Evolutionary conservation across 2,329 filamentous ascomycete genomes (phyloP).

Genomic region (Tolypocladium album): DNA sequence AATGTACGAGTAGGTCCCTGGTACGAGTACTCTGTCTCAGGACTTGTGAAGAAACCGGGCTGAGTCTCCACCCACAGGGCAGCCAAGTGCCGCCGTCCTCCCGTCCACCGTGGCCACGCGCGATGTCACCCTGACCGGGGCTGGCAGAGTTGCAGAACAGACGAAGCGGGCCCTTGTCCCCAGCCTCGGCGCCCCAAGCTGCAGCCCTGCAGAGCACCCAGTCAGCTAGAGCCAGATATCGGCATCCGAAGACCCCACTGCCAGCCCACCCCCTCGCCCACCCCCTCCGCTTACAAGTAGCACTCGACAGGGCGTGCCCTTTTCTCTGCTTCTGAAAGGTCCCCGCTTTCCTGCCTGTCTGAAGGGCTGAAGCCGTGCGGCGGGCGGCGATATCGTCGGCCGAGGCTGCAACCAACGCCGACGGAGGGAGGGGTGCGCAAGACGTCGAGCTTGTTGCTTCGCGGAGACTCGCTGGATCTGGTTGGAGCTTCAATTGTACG

Average conservation of each 20-base stretch:
- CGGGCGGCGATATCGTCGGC: neutral
- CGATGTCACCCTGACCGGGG: neutral
- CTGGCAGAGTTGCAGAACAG: neutral
- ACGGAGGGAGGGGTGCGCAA: neutral
- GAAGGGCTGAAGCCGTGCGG: neutral
- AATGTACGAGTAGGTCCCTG: neutral
- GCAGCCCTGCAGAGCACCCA: neutral
- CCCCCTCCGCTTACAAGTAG: neutral
- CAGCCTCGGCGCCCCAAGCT: neutral
- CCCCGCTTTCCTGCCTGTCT: neutral
- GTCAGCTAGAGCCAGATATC: neutral
- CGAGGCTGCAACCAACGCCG: neutral
- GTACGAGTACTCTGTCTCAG: neutral
- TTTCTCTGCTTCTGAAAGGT: neutral
- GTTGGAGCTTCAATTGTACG: neutral
- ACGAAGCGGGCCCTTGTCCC: neutral
- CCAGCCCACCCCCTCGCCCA: neutral
- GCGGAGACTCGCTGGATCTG: neutral
- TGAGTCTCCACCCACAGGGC: neutral
- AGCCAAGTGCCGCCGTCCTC: neutral
- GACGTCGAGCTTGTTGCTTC: neutral
- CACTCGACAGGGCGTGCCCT: neutral
- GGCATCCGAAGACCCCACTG: neutral
- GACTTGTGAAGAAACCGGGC: neutral
- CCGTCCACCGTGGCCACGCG: neutral